phyloP scores from a whole-genome alignment of 345 rosid genomes.

The Melaleuca alternifolia region DNA sequence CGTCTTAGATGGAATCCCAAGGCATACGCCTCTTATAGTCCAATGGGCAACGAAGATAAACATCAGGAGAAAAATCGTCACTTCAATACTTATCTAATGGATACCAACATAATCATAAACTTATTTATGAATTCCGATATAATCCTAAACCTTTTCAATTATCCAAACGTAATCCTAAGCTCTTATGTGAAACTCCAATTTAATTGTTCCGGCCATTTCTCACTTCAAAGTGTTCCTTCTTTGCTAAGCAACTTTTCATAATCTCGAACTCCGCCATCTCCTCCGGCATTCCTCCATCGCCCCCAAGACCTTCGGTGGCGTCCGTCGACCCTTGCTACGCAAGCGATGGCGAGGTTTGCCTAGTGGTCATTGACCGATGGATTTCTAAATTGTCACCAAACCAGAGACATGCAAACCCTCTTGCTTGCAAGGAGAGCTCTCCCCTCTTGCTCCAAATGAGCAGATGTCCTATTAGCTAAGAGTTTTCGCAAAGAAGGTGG shows the following conservation, averaged over 20 bases:
- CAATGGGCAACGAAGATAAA: background rate
- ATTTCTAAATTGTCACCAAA: background rate
- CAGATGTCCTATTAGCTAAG: too few species aligned
- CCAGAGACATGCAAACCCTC: background rate
- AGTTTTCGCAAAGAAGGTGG: background rate
- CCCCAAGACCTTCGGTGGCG: accelerated
- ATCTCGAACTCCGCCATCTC: too few species aligned
- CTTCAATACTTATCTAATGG: too few species aligned
- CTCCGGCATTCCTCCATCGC: too few species aligned
- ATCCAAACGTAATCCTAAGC: accelerated
- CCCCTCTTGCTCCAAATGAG: too few species aligned
- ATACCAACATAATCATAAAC: background rate
- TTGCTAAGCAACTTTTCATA: too few species aligned
- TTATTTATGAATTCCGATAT: background rate
- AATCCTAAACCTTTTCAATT: background rate
- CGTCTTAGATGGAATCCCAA: background rate
- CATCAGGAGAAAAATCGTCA: background rate
- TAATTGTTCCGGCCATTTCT: background rate
- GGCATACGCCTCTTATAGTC: background rate
- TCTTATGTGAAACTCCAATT: background rate
- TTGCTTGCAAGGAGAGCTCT: too few species aligned
- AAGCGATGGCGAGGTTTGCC: background rate
- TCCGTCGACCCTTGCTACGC: background rate
- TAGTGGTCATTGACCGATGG: background rate
- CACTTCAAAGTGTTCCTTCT: background rate